phyloP scores from a whole-genome alignment of 192 early-diverging fungal species.

The Backusella parvicylindrica region DNA sequence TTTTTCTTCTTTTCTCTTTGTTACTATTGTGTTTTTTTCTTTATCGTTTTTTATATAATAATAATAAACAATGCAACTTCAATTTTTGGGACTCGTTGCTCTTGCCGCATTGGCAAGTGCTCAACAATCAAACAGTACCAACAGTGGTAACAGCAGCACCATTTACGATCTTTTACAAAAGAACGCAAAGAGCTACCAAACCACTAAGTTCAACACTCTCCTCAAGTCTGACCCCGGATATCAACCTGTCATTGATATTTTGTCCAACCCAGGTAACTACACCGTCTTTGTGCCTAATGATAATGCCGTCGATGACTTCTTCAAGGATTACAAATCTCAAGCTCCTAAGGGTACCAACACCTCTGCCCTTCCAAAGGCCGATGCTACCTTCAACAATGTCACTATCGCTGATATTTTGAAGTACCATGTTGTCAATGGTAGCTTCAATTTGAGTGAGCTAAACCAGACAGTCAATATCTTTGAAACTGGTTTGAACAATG shows the following conservation, averaged over 20 bases:
- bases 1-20: background rate
- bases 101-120: background rate
- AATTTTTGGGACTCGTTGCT: background rate
- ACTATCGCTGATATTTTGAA: conserved; percentile 1
- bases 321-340: background rate
- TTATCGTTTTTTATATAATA: background rate
- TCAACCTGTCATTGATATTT: background rate
- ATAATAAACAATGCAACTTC: background rate
- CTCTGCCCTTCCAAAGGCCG: background rate
- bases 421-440: conserved; percentile 4
- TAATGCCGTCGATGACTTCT: background rate
- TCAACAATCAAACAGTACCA: background rate
- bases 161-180: background rate
- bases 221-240: background rate
- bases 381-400: background rate
- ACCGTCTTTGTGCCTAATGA: conserved; percentile 12
- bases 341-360: background rate
- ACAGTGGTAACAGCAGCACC: background rate
- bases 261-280: conserved; percentile 3
- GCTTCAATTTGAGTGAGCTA: background rate
- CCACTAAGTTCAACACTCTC: background rate
- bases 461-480: background rate
- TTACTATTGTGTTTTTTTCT: background rate
- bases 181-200: background rate
- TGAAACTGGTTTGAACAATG: background rate